A percentile compares a stretch with the other conserved stretches of the same genome.
Evolutionary conservation across 495 filamentous ascomycete species (phyloP).

Genomic region (Penicillium coffeae): DNA sequence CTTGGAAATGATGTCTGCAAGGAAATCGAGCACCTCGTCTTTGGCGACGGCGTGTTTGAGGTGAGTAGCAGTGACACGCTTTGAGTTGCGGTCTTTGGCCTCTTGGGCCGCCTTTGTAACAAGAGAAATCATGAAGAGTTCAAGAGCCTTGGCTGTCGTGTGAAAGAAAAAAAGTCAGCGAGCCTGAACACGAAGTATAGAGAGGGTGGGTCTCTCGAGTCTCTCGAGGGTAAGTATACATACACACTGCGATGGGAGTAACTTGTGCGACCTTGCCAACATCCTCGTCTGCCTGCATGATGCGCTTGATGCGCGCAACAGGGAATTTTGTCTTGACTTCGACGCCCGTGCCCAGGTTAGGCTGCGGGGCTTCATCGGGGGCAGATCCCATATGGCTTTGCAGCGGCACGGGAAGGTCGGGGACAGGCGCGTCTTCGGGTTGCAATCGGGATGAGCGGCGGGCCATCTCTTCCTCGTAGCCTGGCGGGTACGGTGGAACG

Average conservation of each 20-base stretch:
- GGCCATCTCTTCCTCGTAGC: constrained; percentile 40
- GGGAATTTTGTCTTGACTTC: constrained; percentile 94
- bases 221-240: constrained; percentile 27
- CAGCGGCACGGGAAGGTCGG: constrained; percentile 21
- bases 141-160: constrained; percentile 81
- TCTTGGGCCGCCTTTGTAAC: constrained; percentile 82
- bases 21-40: constrained; percentile 88
- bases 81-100: constrained; percentile 75
- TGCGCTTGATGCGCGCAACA: constrained; percentile 95
- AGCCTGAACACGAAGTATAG: neutral
- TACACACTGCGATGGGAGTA: constrained; percentile 88
- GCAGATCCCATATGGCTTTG: constrained; percentile 32
- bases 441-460: constrained; percentile 44
- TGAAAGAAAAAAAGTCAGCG: constrained; percentile 12
- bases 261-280: constrained; percentile 98
- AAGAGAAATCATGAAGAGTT: constrained; percentile 94
- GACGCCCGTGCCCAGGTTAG: constrained; percentile 43
- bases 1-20: constrained; percentile 84
- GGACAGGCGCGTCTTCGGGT: constrained; percentile 27
- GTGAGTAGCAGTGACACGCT: constrained; percentile 85
- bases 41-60: constrained; percentile 83
- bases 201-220: too few relatives aligned
- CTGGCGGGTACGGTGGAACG: constrained; percentile 28
- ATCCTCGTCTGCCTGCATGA: constrained; percentile 99
- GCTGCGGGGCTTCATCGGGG: constrained; percentile 19